Base-by-base conservation (phyloP, 208 protist genomes). In the Phytomonas serpens region DNA sequence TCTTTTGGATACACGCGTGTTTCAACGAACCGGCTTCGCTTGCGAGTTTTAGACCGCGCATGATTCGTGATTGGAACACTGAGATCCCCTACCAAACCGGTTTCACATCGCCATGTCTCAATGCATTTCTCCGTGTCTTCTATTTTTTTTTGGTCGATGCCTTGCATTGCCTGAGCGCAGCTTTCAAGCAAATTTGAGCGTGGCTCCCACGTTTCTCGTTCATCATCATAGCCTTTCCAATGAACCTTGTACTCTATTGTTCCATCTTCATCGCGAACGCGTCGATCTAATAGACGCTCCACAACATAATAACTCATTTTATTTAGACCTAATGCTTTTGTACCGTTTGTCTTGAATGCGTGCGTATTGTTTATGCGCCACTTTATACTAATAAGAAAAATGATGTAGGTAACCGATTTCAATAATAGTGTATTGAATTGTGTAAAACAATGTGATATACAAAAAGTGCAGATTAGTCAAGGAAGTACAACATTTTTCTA, bases 191-290 rank as follows among this genome's bases (percentile, higher is more conserved):
- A 57, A 61, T 83, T 57, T n/a, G 70, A 61, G 38, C 84, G 81
- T n/a, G 81, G 77, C 76, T 92, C 87, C 87, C 87, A 92, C 32
- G 83, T 84, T 33, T 78, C 63, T 47, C 14, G 40, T 33, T 70
- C 71, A 29, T 40, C 63, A 23, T 57, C 74, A 51, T 74, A 72
- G 61, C 78, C 81, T 10, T 74, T 72, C 83, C 83, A 87, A 57
- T 76, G 66, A 64, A 88, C 78, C 9, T 71, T 73, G 72, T 93
- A 93, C 80, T 93, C 83, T n/a, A 93, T 33, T 30, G 73, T 42
- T 34, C 88, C 85, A 23, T 82, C 77, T 29, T 81, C 76, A 0
- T 79, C 74, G 75, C 77, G 73, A 33, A 90, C 72, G 63, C 85
- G 83, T 14, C 85, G 80, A 27, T 71, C 78, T 32, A 40, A 40